Evolutionary conservation across 176 grass and related monocot genomes (phyloP).

Genomic region (Paspalum notatum): DNA sequence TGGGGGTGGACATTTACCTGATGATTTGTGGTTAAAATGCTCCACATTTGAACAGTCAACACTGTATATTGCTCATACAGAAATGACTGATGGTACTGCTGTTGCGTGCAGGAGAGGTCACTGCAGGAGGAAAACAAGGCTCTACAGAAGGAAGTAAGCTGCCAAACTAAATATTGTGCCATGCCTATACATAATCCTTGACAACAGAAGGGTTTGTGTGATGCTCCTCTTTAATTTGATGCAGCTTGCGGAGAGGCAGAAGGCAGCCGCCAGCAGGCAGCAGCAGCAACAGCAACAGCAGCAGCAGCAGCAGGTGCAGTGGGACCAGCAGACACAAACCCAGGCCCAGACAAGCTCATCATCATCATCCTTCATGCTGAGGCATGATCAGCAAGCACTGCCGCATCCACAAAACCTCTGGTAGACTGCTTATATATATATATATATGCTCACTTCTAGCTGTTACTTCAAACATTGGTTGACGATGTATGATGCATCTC

Average conservation of each 20-base stretch:
- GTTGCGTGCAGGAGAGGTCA: slow-evolving; percentile 62
- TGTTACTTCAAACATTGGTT: neutral
- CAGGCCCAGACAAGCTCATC: slow-evolving; percentile 55
- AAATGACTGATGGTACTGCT: slow-evolving; percentile 8
- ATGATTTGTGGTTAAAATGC: neutral
- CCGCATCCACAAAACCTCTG: slow-evolving; percentile 46
- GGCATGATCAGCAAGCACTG: slow-evolving; percentile 43
- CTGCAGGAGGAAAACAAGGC: slow-evolving; percentile 76
- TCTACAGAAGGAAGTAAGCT: slow-evolving; percentile 76
- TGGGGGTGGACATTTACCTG: neutral
- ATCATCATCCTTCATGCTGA: slow-evolving; percentile 50
- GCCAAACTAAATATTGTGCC: neutral
- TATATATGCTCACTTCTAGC: neutral
- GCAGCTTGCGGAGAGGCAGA: slow-evolving; percentile 67
- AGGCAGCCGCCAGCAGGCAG: slow-evolving; percentile 33
- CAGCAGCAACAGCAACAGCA: slow-evolving; percentile 42
- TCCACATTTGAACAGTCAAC: neutral
- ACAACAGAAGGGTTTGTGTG: neutral
- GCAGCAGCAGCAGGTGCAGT: slow-evolving; percentile 37
- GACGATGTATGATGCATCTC: neutral
- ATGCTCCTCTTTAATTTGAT: slow-evolving; percentile 16
- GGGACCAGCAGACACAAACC: slow-evolving; percentile 48
- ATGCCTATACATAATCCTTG: slow-evolving; percentile 4
- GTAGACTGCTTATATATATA: slow-evolving; percentile 23
- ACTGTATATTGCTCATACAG: neutral